phyloP scores from a whole-genome alignment of 306 rosid genomes.

The Vicia faba region DNA sequence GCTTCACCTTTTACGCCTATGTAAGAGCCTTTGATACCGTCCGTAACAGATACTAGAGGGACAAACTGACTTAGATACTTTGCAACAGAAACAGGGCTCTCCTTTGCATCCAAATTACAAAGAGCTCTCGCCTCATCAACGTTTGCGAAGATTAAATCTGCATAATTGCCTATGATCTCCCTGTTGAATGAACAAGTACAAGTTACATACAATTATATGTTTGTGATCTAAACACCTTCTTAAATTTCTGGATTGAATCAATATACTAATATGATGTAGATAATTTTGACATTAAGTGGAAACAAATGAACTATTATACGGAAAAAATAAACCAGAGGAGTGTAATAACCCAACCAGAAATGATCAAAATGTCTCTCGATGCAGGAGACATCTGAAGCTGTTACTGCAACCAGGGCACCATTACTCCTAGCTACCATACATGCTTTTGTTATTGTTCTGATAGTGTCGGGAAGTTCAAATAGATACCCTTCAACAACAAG shows the following conservation, averaged over 20 bases:
- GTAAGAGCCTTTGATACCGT: conserved; percentile 82
- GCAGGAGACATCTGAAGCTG: conserved; percentile 95
- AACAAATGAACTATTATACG: conserved; percentile 1
- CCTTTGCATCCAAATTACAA: conserved; percentile 64
- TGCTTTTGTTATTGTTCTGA: conserved; percentile 66
- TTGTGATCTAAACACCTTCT: background rate
- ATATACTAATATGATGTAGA: background rate
- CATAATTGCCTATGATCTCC: conserved; percentile 77
- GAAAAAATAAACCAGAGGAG: background rate
- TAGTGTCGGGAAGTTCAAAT: conserved; percentile 88
- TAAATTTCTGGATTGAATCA: background rate
- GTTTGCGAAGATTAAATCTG: conserved; percentile 81
- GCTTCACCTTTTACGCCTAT: conserved; percentile 89
- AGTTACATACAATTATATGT: conserved; percentile 8
- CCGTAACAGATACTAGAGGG: conserved; percentile 82
- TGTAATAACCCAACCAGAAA: conserved; percentile 61
- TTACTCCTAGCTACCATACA: conserved; percentile 74
- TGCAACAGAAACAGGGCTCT: conserved; percentile 62
- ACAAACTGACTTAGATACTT: conserved; percentile 90
- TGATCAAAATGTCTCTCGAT: conserved; percentile 83
- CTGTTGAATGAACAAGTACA: conserved; percentile 48
- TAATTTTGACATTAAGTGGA: conserved; percentile 8
- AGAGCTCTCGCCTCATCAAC: conserved; percentile 83
- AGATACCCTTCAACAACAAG: conserved; percentile 94
- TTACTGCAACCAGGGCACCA: conserved; percentile 87